Base-by-base conservation (phyloP, 192 early-diverging fungal species). In the Rhizophlyctis rosea region DNA sequence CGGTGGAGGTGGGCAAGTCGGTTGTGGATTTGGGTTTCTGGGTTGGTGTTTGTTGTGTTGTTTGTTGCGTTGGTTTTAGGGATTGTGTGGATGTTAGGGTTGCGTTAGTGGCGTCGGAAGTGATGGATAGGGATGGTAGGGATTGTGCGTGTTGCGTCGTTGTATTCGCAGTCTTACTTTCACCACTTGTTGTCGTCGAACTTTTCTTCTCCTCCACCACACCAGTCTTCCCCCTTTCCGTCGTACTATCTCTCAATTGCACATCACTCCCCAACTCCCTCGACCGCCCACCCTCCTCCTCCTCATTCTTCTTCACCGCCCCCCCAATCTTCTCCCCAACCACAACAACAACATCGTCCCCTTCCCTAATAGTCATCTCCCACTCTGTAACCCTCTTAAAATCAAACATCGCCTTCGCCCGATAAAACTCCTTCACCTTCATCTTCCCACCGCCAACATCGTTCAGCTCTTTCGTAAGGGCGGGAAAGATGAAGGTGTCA, bases 341-440 rank as follows among this genome's bases (percentile, higher is more conserved):
- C 14, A 61, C 67, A 32, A 69, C 47, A 21, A 56, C 23, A 13
- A 69, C 21, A 4, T 69, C 67, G 11, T 69, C 54, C 33, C 67
- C 61, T 34, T 63, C 67, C 1, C 24, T 48, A 14, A 69, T 65
- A 5, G 59, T 28, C 67, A 69, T 69, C 35, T 69, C 67, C 67
- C 67, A 69, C 39, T 69, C 67, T 0, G 67, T 69, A 3, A 53
- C 67, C 54, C 63, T 69, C 33, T 61, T 29, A 27, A 69, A 69
- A 47, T 69, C 60, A 64, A 69, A 69, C 55, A 62, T 48, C 13
- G 67, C 67, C 28, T 44, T 52, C 3, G 58, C 67, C 24, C 35
- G 28, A 21, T 34, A 56, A 34, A 69, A 69, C n/a, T 29, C n/a
- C n/a, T n/a, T n/a, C n/a, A n/a, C n/a, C n/a, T n/a, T 30, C 24